Base-by-base conservation (phyloP, 345 rosid genomes). In the Boechera divaricarpa region DNA sequence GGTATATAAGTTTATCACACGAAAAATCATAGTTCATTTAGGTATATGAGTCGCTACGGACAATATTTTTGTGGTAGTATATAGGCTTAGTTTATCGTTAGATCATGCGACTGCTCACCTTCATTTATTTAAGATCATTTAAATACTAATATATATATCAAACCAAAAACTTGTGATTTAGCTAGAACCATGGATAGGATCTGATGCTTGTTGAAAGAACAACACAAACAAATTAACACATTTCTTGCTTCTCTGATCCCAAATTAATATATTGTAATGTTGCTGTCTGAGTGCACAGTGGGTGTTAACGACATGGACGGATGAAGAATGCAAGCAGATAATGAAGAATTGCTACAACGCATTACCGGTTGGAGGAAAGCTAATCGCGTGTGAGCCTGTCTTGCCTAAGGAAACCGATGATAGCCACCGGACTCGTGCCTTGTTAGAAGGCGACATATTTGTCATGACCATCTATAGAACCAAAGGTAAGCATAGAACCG, bases 321-420 rank as follows among this genome's bases (percentile, higher is more conserved):
- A 94, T 21, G 86, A 87, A 1, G 97, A 91, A 81, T 90, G 96
- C 84, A 91, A 86, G 86, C 39, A 57, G 81, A 89, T 94, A 52
- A 77, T 94, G 91, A 87, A 86, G 71, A 94, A 89, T 48, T 94
- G 98, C 74, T 91, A 75, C 84, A 86, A 94, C 63, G 87, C 94
- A 39, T 87, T 91, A 35, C 97, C 94, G 0, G 67, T 2, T 0
- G 97, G 94, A 52, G 98, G 97, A 33, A 94, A 90, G 76, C 68
- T 94, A 76, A 89, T 94, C 1, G 97, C 94, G 1, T 91, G 94
- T 6, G 97, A 91, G 80, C 91, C 97, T 0, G 86, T 91, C 67
- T 54, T 90, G 82, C 98, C 98, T 0, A 71, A 85, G 49, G 78
- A 86, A 60, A 82, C 97, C 0, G 93, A 91, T 45, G 87, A 90